Conservation (phyloP, 1,139 yeast species). For the Neolecta irregularis region DNA sequence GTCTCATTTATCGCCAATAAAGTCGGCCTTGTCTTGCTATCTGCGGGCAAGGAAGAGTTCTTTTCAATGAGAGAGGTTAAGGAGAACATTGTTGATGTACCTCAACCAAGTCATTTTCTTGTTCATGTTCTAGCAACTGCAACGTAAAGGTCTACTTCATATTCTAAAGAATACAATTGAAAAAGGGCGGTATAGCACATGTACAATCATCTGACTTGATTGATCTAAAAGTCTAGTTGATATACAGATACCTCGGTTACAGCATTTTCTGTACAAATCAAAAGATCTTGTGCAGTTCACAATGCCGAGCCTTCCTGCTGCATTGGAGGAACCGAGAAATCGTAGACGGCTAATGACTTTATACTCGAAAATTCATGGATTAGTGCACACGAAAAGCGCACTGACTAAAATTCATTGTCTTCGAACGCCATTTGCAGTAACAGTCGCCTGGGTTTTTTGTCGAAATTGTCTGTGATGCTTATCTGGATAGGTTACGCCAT, state of each 20-base stretch:
- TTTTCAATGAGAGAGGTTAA: constrained; percentile 54
- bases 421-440: not conserved
- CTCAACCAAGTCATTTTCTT: not conserved
- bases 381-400: constrained; percentile 2
- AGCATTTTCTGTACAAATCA: constrained; percentile 70
- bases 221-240: not conserved
- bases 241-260: constrained; percentile 18
- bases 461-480: not conserved
- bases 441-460: constrained; percentile 1
- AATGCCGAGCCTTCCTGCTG: constrained; percentile 28
- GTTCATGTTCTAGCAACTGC: not conserved
- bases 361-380: constrained; percentile 1
- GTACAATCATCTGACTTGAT: not conserved
- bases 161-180: constrained; percentile 24
- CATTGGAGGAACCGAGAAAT: not conserved
- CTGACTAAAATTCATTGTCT: not conserved
- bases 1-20: constrained; percentile 42
- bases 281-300: constrained; percentile 46
- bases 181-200: constrained; percentile 30
- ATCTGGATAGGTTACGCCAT: constrained; percentile 9
- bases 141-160: not conserved
- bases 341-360: not conserved
- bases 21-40: constrained; percentile 52
- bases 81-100: constrained; percentile 31
- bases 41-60: constrained; percentile 73